Evolutionary conservation across 116 monocot species (phyloP).

Genomic region (Thalassia testudinum): DNA sequence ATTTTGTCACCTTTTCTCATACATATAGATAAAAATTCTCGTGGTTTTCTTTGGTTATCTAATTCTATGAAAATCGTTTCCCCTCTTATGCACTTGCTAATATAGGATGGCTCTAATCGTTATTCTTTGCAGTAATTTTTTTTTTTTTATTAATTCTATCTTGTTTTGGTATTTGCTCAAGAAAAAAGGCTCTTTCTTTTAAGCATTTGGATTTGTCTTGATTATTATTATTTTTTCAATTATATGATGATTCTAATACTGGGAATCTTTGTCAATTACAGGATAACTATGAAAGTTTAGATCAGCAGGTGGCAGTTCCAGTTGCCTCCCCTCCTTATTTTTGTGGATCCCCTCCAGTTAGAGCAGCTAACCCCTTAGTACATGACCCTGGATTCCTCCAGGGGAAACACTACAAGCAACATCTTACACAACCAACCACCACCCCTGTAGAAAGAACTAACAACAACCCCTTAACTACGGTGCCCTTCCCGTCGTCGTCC

Average conservation of each 20-base stretch:
- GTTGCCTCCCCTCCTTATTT: constrained; percentile 23
- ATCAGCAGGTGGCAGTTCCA: neutral
- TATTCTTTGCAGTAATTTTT: neutral
- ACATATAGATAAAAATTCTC: neutral
- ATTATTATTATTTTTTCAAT: neutral
- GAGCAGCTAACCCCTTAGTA: constrained; percentile 37
- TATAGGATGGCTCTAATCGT: neutral
- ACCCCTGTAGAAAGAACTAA: neutral
- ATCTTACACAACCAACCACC: neutral
- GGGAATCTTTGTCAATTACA: neutral
- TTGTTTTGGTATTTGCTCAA: neutral
- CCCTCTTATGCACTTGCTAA: neutral
- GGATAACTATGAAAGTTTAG: constrained; percentile 1
- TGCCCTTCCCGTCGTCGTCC: neutral
- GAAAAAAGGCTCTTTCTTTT: neutral
- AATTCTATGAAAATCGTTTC: neutral
- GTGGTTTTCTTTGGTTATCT: neutral
- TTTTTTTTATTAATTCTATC: neutral
- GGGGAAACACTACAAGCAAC: constrained; percentile 1
- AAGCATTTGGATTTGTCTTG: neutral
- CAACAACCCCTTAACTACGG: neutral
- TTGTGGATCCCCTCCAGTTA: constrained; percentile 37
- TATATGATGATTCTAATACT: neutral
- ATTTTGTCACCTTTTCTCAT: neutral
- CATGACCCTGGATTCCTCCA: constrained; percentile 32